Base-by-base conservation (phyloP, 805 yeast species). In the Osmozyma mogii region DNA sequence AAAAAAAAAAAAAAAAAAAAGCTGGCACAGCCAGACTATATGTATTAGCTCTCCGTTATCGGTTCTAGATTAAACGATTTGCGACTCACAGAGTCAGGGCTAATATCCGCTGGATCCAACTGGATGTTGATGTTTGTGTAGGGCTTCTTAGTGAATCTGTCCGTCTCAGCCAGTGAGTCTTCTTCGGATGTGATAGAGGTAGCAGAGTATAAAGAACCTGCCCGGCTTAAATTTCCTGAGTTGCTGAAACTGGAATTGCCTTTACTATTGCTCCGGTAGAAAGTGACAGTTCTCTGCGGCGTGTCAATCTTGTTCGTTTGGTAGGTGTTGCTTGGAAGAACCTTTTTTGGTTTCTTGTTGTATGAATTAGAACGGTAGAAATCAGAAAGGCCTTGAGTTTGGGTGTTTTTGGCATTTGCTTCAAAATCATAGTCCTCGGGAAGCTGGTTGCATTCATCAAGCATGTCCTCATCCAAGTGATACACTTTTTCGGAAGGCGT, bases 401-500 rank as follows among this genome's bases (percentile, higher is more conserved):
- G 24, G 22, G 35, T 31, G 32, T 37, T 25, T 8, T 43, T n/a
- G n/a, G n/a, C 38, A 19, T 49, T 41, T 15, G 56, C 58, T 16
- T 52, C 56, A 33, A 60, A 60, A 30, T 62, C 68, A 38, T 42
- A 61, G 38, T 61, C 68, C 29, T 49, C 61, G 0, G 65, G 63
- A 4, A 59, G 27, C 38, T 43, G 47, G 31, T 59, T 59, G 10
- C 56, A 44, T 37, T 59, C 66, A 34, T 58, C 66, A 3, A 59
- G 37, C 2, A 58, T 29, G 21, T 55, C 62, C 27, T 55, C 47
- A 25, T 56, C 56, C 22, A 39, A 34, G 10, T 35, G 31, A 16
- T 40, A n/a, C n/a, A n/a, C n/a, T n/a, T n/a, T n/a, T n/a, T n/a
- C n/a, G n/a, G n/a, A n/a, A n/a, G n/a, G n/a, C n/a, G n/a, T n/a